A percentile compares a stretch with the other conserved stretches of the same genome.
Evolutionary conservation across 805 yeast species (phyloP).

Genomic region (Dipodascopsis uninucleata): DNA sequence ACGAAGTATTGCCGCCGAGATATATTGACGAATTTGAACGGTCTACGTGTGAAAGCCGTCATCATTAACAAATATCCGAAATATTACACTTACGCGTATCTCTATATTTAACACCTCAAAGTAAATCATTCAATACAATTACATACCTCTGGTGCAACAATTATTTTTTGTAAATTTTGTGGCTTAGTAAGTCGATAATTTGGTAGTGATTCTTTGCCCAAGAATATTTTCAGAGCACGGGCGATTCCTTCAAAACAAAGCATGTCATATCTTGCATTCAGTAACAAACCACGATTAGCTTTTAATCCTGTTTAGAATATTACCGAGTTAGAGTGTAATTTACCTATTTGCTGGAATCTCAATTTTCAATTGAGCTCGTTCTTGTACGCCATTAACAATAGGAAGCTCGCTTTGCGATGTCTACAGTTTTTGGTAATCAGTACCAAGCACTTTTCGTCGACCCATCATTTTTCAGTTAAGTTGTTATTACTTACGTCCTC

Average conservation of each 20-base stretch:
- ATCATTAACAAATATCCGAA: background rate
- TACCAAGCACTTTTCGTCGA: background rate
- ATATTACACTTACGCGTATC: background rate
- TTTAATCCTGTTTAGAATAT: background rate
- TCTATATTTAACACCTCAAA: background rate
- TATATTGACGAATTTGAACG: constrained; percentile 77
- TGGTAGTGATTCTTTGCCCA: constrained; percentile 67
- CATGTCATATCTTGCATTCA: constrained; percentile 65
- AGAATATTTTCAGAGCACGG: constrained; percentile 85
- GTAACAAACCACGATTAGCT: too few relatives aligned
- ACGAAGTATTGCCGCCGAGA: constrained; percentile 91
- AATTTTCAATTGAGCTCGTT: constrained; percentile 93
- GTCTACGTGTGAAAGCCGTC: constrained; percentile 37
- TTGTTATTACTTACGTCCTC: constrained; percentile 57
- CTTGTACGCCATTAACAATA: constrained; percentile 44
- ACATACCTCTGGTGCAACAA: constrained; percentile 62
- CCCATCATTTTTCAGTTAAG: background rate
- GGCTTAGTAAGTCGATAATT: constrained; percentile 58
- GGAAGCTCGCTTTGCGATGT: constrained; percentile 32
- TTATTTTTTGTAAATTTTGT: constrained; percentile 58
- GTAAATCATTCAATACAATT: background rate
- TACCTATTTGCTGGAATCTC: constrained; percentile 95
- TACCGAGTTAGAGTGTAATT: background rate
- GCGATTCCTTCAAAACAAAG: constrained; percentile 98
- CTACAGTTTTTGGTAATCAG: constrained; percentile 9